Evolutionary conservation across 2,329 filamentous ascomycete genomes (phyloP), one percentile per base, ranked within the genome.

Genomic region (Diaporthe batatas): DNA sequence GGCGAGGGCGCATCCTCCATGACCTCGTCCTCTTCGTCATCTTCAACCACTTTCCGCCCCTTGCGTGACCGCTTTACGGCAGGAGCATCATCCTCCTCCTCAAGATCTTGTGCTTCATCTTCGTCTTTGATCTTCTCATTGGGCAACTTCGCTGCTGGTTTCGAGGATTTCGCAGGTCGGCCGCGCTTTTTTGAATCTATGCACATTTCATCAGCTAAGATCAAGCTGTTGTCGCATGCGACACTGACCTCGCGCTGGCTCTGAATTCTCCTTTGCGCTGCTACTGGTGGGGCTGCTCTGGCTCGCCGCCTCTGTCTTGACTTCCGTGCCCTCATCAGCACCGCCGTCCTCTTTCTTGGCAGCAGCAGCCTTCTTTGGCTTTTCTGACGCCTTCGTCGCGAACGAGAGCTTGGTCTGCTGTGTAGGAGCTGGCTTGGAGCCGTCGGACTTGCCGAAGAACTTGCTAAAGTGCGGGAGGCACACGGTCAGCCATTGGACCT

Each of bases 371-470:
- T 83, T 84, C 74, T 82, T 79, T 25, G 81, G 75, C 77, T 83
- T 84, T 73, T 81, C 79, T 12, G 78, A 49, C 3, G 85, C 64
- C 79, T 90, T 91, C 64, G 90, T 91, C 47, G 91, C 90, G 79
- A 97, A 97, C 0, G 92, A 88, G 51, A 97, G 84, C 77, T 91
- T 96, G 1, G 93, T 92, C 82, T 98, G 94, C 80, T 94, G 92
- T 49, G 88, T 87, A 16, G 90, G 89, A 47, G 88, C 84, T 0
- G 88, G 82, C 76, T 88, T 89, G 6, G 87, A 82, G 67, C 90
- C 91, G 78, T 90, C 90, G 34, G 88, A 86, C 54, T 90, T 88
- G 25, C 90, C 90, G 80, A 98, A 97, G 84, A 98, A 98, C 81
- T 96, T 96, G 75, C 96, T 98, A 76, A 10, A 62, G 7, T 18